These are phyloP conservation scores for Fusarium anguioides DNA, from an alignment of 2,329 filamentous ascomycete species.

Conservation along the genomic window DNA sequence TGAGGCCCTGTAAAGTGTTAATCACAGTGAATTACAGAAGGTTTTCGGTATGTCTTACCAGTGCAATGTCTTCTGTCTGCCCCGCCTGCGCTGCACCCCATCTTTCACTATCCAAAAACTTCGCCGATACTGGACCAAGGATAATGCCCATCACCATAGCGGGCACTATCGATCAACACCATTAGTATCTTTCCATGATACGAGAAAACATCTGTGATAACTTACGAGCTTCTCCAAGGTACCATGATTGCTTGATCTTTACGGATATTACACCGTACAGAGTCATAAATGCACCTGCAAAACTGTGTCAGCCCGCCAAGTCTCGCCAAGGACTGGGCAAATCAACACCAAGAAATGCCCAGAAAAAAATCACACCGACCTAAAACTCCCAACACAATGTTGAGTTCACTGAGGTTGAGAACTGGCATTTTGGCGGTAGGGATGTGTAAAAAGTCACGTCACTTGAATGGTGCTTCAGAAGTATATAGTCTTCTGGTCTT, in stretches of 20 bases:
- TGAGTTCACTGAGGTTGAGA: conserved; percentile 63
- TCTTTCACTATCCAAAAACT: conserved; percentile 58
- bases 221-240: conserved; percentile 65
- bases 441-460: background rate
- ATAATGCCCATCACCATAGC: conserved; percentile 65
- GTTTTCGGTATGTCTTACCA: conserved; percentile 43
- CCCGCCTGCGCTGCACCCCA: conserved; percentile 44
- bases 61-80: conserved; percentile 53
- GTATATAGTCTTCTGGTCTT: conserved; percentile 4
- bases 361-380: conserved; percentile 47
- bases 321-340: conserved; percentile 6
- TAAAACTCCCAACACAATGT: conserved; percentile 60
- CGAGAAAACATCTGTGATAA: background rate
- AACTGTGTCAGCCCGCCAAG: conserved; percentile 23
- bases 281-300: conserved; percentile 58
- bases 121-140: conserved; percentile 65
- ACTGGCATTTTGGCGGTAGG: conserved; percentile 23
- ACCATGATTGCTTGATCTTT: conserved; percentile 64
- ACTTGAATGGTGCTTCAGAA: background rate
- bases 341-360: background rate
- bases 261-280: conserved; percentile 62
- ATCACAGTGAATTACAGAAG: background rate
- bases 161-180: conserved; percentile 56
- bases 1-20: conserved; percentile 53
- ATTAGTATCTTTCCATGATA: background rate